Evolutionary conservation across 1,139 yeast genomes (phyloP).

Genomic region (Lodderomyces beijingensis): DNA sequence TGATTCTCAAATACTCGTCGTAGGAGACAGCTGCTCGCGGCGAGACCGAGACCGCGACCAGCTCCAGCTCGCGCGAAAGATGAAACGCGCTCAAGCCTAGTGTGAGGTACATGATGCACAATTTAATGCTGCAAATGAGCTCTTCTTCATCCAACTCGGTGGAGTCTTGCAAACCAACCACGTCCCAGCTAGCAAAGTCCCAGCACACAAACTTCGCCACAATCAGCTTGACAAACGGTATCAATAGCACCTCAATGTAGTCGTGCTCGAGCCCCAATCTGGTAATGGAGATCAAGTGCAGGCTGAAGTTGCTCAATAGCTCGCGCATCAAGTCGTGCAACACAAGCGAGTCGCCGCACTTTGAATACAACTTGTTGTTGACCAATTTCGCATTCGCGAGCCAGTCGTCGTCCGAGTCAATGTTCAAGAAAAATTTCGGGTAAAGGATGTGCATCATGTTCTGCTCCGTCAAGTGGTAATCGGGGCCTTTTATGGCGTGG

Average conservation of each 20-base stretch:
- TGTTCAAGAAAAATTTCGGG: slow-evolving; percentile 44
- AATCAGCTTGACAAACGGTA: slow-evolving; percentile 28
- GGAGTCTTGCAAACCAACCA: slow-evolving; percentile 9
- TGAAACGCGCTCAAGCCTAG: slow-evolving; percentile 29
- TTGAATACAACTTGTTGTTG: slow-evolving; percentile 16
- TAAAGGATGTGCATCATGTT: slow-evolving; percentile 44
- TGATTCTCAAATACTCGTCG: slow-evolving; percentile 25
- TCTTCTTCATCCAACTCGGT: slow-evolving; percentile 8
- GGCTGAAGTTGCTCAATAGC: slow-evolving; percentile 17
- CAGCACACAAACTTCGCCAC: slow-evolving; percentile 29
- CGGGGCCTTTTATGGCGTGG: slow-evolving; percentile 39
- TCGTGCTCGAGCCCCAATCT: slow-evolving; percentile 17
- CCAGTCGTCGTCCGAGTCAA: slow-evolving; percentile 46
- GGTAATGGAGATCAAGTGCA: slow-evolving; percentile 21
- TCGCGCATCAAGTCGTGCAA: slow-evolving; percentile 16
- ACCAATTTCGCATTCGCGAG: slow-evolving; percentile 20
- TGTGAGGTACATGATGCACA: slow-evolving; percentile 22
- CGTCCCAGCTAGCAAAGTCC: slow-evolving; percentile 18
- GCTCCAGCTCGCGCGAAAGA: slow-evolving; percentile 4
- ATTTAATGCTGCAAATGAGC: slow-evolving; percentile 18
- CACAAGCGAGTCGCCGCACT: slow-evolving; percentile 13
- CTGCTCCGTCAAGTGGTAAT: slow-evolving; percentile 37
- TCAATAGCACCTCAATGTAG: slow-evolving; percentile 28
- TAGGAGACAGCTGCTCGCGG: no score
- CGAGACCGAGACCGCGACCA: slow-evolving; percentile 11